These are phyloP conservation scores for Alnus rubra DNA, from an alignment of 306 rosid genomes.

Conservation along the genomic window DNA sequence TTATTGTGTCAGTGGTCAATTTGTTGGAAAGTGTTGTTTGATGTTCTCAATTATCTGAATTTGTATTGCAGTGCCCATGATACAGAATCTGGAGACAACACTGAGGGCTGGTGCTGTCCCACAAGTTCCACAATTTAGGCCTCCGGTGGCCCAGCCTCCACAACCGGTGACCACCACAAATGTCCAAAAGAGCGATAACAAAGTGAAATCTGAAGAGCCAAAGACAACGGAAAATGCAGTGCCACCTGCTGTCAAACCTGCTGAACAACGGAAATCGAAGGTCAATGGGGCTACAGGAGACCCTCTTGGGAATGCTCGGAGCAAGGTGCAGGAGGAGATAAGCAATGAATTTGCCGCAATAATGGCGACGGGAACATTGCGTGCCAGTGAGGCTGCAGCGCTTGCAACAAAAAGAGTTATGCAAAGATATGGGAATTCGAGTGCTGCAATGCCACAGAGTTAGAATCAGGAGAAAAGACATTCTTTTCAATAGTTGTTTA, in stretches of 20 bases:
- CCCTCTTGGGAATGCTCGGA: conserved; percentile 76
- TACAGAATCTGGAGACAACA: conserved; percentile 83
- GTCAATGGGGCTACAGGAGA: conserved; percentile 41
- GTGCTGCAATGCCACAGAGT: conserved; percentile 50
- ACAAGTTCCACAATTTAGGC: conserved; percentile 74
- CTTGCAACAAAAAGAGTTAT: conserved; percentile 89
- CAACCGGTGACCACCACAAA: not conserved
- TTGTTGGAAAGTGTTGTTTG: not conserved
- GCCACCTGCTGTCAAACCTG: conserved; percentile 30
- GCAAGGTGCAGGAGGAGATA: conserved; percentile 89
- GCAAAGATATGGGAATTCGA: conserved; percentile 66
- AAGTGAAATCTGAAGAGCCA: not conserved
- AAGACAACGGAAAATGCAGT: conserved; percentile 20
- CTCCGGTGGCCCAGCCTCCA: conserved; percentile 29
- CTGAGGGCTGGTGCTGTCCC: conserved; percentile 79
- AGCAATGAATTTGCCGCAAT: conserved; percentile 70
- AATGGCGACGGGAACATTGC: conserved; percentile 87
- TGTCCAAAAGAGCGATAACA: not conserved
- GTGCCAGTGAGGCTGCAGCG: conserved; percentile 96
- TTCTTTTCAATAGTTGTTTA: not conserved
- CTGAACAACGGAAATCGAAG: conserved; percentile 17
- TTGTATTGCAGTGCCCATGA: conserved; percentile 83
- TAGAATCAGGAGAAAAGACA: conserved; percentile 18
- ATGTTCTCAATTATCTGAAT: not conserved
- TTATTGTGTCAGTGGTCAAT: not conserved